Base-by-base conservation (phyloP, 2,329 filamentous ascomycete species). In the Magnaporthiopsis incrustans region DNA sequence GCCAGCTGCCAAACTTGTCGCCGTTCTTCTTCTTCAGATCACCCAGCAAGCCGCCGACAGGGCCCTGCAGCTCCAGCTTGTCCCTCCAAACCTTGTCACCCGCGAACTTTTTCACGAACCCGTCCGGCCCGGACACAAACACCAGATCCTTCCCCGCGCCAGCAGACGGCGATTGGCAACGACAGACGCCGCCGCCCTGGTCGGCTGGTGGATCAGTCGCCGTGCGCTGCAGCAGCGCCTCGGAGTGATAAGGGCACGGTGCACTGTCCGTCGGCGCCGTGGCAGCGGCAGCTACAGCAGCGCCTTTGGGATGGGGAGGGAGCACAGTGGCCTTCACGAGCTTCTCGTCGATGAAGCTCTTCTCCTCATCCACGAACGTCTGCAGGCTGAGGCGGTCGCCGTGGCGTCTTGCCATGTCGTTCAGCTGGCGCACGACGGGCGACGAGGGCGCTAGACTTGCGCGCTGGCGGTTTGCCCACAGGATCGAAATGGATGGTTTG, bases 101-200 rank as follows among this genome's bases (percentile, higher is more conserved):
- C 2, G 92, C 91, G 76, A 90, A 91, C 67, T 89, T 84, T 58
- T 85, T 83, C 56, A 98, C 83, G 76, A 98, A 98, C 0, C 95
- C 94, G 63, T 96, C 91, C 0, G 95, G 94, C 0, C 95, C 95
- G 0, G 92, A 96, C 1, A 98, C 85, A 64, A 97, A 80, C n/a
- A 97, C 79, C 26, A 97, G 73, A 66, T 87, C 87, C 67, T 82
- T 84, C 1, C 62, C 84, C 81, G 1, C 76, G 70, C 14, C 70
- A 69, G 7, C 69, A 70, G 14, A 67, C 60, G 1, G 63, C 3
- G 44, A 6, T 5, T 15, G 26, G 35, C 64, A 12, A 67, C 67
- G 67, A 66, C 74, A 76, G 6, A 67, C 64, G 67, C 73, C 72
- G 32, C 65, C 73, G 32, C 65, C 65, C 59, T 67, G 56, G 53